Evolutionary conservation across 306 rosid genomes (phyloP).

Genomic region (Pterocarpus santalinus): DNA sequence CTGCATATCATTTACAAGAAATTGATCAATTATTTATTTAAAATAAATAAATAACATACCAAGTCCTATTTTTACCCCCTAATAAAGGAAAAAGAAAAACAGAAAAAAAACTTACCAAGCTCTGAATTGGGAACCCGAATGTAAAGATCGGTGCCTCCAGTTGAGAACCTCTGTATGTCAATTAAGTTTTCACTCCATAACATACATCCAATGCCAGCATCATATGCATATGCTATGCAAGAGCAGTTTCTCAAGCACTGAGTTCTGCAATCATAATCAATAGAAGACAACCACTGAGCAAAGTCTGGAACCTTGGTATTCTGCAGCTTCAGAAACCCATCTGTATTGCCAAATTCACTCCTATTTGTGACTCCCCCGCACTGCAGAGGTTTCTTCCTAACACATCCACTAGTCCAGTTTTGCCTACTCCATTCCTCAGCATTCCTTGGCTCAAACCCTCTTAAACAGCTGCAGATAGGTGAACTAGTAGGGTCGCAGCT

Average conservation of each 20-base stretch:
- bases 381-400: constrained; percentile 28
- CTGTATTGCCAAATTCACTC: background rate
- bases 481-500: constrained; percentile 8
- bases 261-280: background rate
- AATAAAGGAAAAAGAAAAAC: too few species aligned
- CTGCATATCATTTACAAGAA: background rate
- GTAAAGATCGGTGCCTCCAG: constrained; percentile 27
- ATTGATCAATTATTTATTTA: background rate
- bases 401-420: constrained; percentile 54
- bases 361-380: constrained; percentile 7
- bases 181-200: constrained; percentile 16
- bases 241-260: constrained; percentile 42
- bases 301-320: constrained; percentile 19
- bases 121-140: constrained; percentile 40
- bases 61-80: background rate
- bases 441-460: constrained; percentile 51
- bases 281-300: background rate
- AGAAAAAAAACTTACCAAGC: constrained; percentile 33
- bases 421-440: constrained; percentile 40
- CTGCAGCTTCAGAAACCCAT: constrained; percentile 27
- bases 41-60: background rate
- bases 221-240: constrained; percentile 39
- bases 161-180: constrained; percentile 32
- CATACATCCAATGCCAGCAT: constrained; percentile 42
- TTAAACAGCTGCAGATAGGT: constrained; percentile 55